Percentiles rank a stretch among this genome's conserved stretches.
Evolutionary conservation across 495 filamentous ascomycete genomes (phyloP).

Genomic region (Aspergillus affinis): DNA sequence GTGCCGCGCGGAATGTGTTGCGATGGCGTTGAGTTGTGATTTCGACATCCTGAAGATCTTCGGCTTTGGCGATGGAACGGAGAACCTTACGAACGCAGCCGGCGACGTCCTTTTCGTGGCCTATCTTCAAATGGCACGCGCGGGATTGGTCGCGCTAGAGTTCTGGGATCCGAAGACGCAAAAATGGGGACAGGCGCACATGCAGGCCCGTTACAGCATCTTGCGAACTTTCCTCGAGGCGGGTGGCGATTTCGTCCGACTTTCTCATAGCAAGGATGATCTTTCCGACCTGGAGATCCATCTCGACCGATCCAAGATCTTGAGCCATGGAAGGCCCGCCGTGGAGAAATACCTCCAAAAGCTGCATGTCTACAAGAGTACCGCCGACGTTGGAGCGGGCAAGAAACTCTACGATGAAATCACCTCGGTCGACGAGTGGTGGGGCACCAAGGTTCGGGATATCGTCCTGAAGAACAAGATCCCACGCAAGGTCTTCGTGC

Average conservation of each 20-base stretch:
- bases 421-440: conserved; percentile 78
- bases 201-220: conserved; percentile 92
- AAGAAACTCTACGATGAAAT: conserved; percentile 77
- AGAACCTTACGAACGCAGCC: conserved; percentile 70
- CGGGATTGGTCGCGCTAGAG: conserved; percentile 80
- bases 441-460: conserved; percentile 70
- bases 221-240: conserved; percentile 84
- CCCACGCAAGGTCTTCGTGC: conserved; percentile 93
- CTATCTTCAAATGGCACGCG: conserved; percentile 90
- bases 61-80: conserved; percentile 75
- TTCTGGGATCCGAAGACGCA: conserved; percentile 81
- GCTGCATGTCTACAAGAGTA: conserved; percentile 88
- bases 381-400: conserved; percentile 76
- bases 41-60: conserved; percentile 88
- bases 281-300: conserved; percentile 77
- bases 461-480: conserved; percentile 84
- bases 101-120: conserved; percentile 82
- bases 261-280: conserved; percentile 72
- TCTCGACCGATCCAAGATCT: conserved; percentile 81
- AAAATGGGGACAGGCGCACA: conserved; percentile 95
- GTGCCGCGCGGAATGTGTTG: conserved; percentile 81
- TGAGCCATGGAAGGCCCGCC: conserved; percentile 65
- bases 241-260: conserved; percentile 75
- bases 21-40: conserved; percentile 89
- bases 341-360: conserved; percentile 90